Base-by-base conservation (phyloP, 176 grass and related monocot species). In the Phragmites australis region DNA sequence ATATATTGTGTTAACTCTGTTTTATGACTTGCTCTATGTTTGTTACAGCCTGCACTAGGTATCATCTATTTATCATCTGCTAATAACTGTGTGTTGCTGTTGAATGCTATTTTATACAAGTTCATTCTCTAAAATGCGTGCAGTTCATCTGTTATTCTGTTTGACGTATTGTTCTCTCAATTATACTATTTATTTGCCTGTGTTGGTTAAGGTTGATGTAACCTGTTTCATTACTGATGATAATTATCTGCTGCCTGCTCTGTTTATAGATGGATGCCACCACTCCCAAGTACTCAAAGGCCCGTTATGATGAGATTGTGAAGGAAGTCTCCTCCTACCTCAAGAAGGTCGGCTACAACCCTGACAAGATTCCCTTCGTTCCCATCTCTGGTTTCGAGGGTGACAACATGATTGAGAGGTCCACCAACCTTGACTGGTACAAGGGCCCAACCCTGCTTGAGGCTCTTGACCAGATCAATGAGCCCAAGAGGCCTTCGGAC, bases 401-500 rank as follows among this genome's bases (percentile, higher is more conserved):
- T 32, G 58, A 61, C 58, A 61, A 61, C 27, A 61, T 61, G 58
- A 61, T 61, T 61, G 58, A 61, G 58, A 61, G 58, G 58, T 61
- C 58, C 58, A 61, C 58, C 14, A 61, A 61, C 58, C 58, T 61
- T 31, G 58, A 61, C 58, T 61, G 58, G 58, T 61, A 61, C 58
- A 61, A 61, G 58, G 58, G 58, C 27, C 58, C 58, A 0, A 61
- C 58, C 27, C 15, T 61, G 58, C 58, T 61, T 61, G 58, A 95
- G 23, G 93, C 93, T 21, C 93, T 95, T 65, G 87, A 95, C 84
- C 19, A 72, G 80, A 83, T 95, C 81, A 79, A 81, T 2, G 93
- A 92, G 74, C 93, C 93, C 61, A 95, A 95, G 78, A 91, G 93
- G 65, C 93, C 93, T 6, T 79, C 93, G 3, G 93, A 95, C 89